Conservation (phyloP, 2,329 filamentous ascomycete genomes). For the Gaeumannomyces sp. region DNA sequence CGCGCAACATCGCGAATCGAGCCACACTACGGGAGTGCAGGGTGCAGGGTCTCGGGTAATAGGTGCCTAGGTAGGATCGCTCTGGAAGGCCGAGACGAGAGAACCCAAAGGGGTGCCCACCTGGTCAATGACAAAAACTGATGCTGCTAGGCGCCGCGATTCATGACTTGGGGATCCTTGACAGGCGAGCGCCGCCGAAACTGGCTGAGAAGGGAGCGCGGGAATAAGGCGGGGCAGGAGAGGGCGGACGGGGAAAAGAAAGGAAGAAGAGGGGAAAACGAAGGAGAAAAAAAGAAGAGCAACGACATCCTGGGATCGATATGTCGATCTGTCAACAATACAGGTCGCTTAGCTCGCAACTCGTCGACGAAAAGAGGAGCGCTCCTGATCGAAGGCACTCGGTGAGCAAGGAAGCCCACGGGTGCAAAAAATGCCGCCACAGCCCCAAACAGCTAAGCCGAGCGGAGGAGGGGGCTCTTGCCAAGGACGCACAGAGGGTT, state of each 20-base stretch:
- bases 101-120: background rate
- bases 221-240: background rate
- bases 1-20: background rate
- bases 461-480: background rate
- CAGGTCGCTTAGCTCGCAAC: background rate
- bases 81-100: too few species aligned
- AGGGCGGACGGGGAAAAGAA: too few species aligned
- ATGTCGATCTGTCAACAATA: background rate
- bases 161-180: background rate
- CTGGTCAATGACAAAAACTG: background rate
- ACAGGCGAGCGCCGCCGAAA: background rate
- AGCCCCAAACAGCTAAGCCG: background rate
- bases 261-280: background rate
- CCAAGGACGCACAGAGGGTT: background rate
- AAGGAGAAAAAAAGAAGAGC: background rate
- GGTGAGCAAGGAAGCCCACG: background rate
- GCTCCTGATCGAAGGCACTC: background rate
- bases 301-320: background rate
- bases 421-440: background rate
- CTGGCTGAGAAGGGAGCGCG: background rate
- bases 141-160: too few species aligned
- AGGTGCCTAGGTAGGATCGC: background rate
- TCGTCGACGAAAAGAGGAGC: background rate
- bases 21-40: background rate
- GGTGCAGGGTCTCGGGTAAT: background rate